phyloP scores from a whole-genome alignment of 1,284 basidiomycete genomes.

The Mycena sp. region DNA sequence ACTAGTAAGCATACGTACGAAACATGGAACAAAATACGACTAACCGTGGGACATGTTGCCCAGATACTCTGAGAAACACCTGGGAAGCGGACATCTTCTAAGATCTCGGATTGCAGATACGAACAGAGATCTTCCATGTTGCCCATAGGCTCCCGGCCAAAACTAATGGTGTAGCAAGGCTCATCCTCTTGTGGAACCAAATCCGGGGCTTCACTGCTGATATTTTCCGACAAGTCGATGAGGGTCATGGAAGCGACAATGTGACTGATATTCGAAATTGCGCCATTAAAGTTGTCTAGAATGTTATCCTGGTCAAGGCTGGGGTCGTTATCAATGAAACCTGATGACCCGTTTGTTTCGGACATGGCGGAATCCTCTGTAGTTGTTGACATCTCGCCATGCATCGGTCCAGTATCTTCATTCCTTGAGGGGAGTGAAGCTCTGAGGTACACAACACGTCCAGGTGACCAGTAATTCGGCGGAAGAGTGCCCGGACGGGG shows the following conservation, averaged over 20 bases:
- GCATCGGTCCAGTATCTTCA: not conserved
- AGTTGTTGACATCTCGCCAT: not conserved
- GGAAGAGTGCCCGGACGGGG: conserved; percentile 16
- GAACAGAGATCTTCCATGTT: conserved; percentile 19
- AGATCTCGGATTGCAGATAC: no score
- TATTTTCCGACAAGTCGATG: not conserved
- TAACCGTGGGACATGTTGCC: conserved; percentile 22
- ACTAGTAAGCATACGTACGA: not conserved
- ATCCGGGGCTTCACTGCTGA: not conserved
- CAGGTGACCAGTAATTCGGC: not conserved
- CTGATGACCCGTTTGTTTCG: not conserved
- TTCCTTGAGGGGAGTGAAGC: not conserved
- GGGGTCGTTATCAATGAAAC: not conserved
- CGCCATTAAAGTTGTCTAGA: no score
- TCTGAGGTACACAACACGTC: not conserved
- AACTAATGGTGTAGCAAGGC: conserved; percentile 8
- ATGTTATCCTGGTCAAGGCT: conserved; percentile 6
- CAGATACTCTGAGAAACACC: conserved; percentile 10
- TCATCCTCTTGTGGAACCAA: not conserved
- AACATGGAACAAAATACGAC: not conserved
- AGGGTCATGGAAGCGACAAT: conserved; percentile 1
- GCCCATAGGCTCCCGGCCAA: conserved; percentile 8
- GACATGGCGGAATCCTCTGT: no score
- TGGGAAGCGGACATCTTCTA: conserved; percentile 3
- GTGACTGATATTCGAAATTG: conserved; percentile 8